Base-by-base conservation (phyloP, 768 basidiomycete species). In the Pleurotus pulmonarius region DNA sequence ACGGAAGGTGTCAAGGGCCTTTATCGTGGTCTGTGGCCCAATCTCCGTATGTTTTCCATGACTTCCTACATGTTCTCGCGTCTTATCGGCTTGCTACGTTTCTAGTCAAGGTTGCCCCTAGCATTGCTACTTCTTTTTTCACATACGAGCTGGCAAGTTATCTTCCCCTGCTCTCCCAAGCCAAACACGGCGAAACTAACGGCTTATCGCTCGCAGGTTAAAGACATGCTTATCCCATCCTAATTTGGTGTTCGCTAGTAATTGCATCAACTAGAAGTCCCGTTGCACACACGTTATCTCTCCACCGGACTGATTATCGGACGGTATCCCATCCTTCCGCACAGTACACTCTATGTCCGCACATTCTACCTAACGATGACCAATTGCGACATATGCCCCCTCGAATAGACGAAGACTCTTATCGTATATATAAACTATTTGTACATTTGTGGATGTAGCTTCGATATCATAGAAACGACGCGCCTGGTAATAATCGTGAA, bases 11-110 rank as follows among this genome's bases (percentile, higher is more conserved):
- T 89, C 9, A 69, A 66, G 45, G 92, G 92, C 40, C 68, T 95
- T 63, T 95, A 95, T 73, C 77, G 90, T 58, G 92, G 92, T 5
- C 73, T 94, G 25, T 94, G 92, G 92, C 90, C 91, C 9, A 94
- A 94, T 69, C 72, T 94, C 53, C 79, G 92, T 92, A 71, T 73
- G 90, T 81, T 12, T 39, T 59, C 26, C 25, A 62, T 58, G 58
- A 55, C 55, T 2, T 47, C 29, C 22, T 57, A 26, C 46, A 55
- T 37, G 40, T 56, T 20, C 37, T 49, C 38, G 25, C 45, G 58
- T 55, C 46, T 56, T 26, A 58, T 55, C 8, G 4, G 55, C 56
- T 55, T 39, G 41, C 49, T 34, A 51, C 55, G 55, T 49, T 53
- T 59, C 49, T 69, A 92, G 91, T 94, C 59, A 93, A 94, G 68